Evolutionary conservation across 257 asterid species (phyloP), one percentile per base, ranked within the genome.

Genomic region (Capsicum chinense): DNA sequence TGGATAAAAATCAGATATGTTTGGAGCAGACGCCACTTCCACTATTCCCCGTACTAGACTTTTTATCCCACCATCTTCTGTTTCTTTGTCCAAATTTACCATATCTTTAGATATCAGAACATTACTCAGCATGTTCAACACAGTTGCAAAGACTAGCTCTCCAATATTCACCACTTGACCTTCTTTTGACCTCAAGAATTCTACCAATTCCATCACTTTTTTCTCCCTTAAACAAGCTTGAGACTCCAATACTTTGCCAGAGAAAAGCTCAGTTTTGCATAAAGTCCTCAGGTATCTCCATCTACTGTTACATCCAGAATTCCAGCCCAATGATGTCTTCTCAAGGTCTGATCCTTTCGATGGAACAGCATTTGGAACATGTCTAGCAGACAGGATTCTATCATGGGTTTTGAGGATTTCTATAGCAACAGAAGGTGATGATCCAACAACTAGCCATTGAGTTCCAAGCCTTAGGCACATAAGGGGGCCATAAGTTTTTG

Each of bases 1-100:
- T 0, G 94, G 93, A 69, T 79, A 91, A 42, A 90, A 87, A n/a
- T 91, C 91, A 6, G 92, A 59, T 35, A 91, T 21, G 54, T 91
- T 89, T 7, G 89, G 88, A 13, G 85, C 60, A 54, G 86, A 33
- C 5, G 19, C 13, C 0, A 64, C 83, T 69, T 83, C 89, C 21
- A 85, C 63, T 0, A 84, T 2, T 74, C 52, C 82, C 26, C 90
- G 88, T 15, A 89, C 2, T 4, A 85, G 39, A 62, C 69, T 85
- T 74, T 74, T 90, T 59, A 88, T 35, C 19, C 59, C 86, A 35
- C 44, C 78, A 76, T 26, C 89, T n/a, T 11, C 84, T 3, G 1
- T 60, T 9, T 83, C 87, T 67, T 89, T 88, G 15, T 85, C 89
- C 81, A 87, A 17, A 1, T 79, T 56, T 15, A 83, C 60, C 11